Evolutionary conservation across 495 filamentous ascomycete genomes (phyloP).

Genomic region (Penicillium pulvis): DNA sequence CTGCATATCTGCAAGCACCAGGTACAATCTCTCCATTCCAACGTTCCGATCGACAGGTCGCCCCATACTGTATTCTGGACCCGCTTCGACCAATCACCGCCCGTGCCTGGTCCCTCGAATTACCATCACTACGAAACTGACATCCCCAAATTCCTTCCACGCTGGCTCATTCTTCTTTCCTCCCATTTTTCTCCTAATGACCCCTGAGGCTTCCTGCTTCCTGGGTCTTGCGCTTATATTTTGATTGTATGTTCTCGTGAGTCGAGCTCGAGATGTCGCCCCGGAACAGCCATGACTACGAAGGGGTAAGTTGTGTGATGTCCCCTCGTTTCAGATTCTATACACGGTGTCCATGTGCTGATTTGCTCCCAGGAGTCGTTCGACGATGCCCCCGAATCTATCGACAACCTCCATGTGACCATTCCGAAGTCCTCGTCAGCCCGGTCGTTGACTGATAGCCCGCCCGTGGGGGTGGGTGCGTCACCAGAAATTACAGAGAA

Average conservation of each 20-base stretch:
- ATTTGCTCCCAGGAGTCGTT: constrained; percentile 64
- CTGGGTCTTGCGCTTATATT: constrained; percentile 25
- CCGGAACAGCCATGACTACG: constrained; percentile 50
- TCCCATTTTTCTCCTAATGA: constrained; percentile 14
- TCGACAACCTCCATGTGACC: constrained; percentile 35
- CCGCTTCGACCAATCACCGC: constrained; percentile 23
- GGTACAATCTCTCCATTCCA: constrained; percentile 18
- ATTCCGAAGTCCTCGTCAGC: constrained; percentile 43
- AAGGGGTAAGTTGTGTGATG: constrained; percentile 45
- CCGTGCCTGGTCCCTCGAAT: constrained; percentile 26
- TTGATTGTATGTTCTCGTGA: constrained; percentile 26
- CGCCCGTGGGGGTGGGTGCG: constrained; percentile 38
- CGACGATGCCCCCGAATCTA: constrained; percentile 70
- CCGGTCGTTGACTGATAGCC: constrained; percentile 53
- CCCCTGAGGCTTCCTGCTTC: constrained; percentile 16
- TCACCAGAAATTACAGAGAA: constrained; percentile 41
- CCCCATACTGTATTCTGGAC: constrained; percentile 11
- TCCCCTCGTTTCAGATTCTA: constrained; percentile 8
- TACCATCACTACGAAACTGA: constrained; percentile 23
- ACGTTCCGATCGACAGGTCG: constrained; percentile 26
- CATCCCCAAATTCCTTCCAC: constrained; percentile 27
- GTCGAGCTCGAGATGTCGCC: constrained; percentile 33
- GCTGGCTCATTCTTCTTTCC: constrained; percentile 19
- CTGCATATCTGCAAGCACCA: constrained; percentile 2
- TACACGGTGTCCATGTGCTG: constrained; percentile 18